Conservation (phyloP, 2,329 filamentous ascomycete species). For the Penicillium aurantiogriseum region DNA sequence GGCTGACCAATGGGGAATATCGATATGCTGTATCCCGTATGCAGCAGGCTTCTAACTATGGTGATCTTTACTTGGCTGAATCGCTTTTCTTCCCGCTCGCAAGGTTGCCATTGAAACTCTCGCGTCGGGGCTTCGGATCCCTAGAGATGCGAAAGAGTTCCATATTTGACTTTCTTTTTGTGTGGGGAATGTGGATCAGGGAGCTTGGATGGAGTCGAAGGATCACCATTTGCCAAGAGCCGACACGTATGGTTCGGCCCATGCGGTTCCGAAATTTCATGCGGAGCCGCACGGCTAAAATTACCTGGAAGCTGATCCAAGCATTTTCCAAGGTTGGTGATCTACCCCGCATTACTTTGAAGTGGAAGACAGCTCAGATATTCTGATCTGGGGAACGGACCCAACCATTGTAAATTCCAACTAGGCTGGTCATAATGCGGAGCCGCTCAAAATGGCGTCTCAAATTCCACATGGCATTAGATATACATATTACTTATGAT, state of each 20-base stretch:
- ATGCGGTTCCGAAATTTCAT: slow-evolving; percentile 6
- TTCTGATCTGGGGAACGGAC: neutral
- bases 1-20: neutral
- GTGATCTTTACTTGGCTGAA: neutral
- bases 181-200: neutral
- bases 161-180: neutral
- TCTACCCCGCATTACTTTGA: neutral
- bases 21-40: too few species aligned
- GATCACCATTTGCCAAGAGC: neutral
- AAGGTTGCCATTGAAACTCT: neutral
- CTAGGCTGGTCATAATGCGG: neutral
- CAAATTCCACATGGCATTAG: neutral
- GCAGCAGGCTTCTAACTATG: neutral
- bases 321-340: neutral
- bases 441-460: neutral
- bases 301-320: neutral
- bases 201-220: neutral
- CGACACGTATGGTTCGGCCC: neutral
- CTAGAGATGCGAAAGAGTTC: neutral
- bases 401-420: neutral
- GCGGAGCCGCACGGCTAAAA: slow-evolving; percentile 11
- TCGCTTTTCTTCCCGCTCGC: too few species aligned
- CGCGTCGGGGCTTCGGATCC: neutral
- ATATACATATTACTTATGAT: neutral
- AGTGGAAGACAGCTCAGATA: too few species aligned